Base-by-base conservation (phyloP, 192 early-diverging fungal genomes). In the Entrophospora sp. region DNA sequence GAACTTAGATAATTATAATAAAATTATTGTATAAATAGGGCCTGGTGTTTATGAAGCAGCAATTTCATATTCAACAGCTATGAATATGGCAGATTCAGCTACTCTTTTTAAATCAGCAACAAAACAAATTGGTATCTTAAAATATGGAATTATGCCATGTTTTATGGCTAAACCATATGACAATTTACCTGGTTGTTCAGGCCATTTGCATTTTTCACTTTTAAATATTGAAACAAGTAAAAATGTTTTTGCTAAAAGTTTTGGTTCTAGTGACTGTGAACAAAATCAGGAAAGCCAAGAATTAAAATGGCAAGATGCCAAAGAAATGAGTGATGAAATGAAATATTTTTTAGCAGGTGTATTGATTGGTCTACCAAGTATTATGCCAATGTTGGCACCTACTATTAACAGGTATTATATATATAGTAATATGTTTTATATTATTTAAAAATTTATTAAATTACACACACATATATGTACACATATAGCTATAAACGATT, bases 141-240 rank as follows among this genome's bases (percentile, higher is more conserved):
- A 84, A 35, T 77, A 83, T 58, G 86, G 86, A 2, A 72, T 92
- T 40, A 86, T 89, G 71, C 72, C 91, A 8, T 84, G 81, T 10
- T 92, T 92, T 76, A 92, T 92, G 91, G 91, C 91, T 3, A 92
- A 92, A 59, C 91, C 91, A 1, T 81, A 85, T 63, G 44, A 61
- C 0, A 75, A 85, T 36, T 69, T 87, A 22, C 91, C 91, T 2
- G 91, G 91, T 3, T 90, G 88, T 65, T 89, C 87, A 22, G 91
- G 91, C 12, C 91, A 92, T 69, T 70, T 87, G 12, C 91, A 92
- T 75, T 83, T 92, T 67, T 82, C 78, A 34, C 62, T 91, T 40
- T 75, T 73, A n/a, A 67, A 82, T 64, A 55, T 73, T 9, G 61
- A 49, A 5, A 61, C 74, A 4, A 78, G 78, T 14, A 45, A 69